phyloP scores from a whole-genome alignment of 2,329 filamentous ascomycete species.

The Aspergillus terreus region DNA sequence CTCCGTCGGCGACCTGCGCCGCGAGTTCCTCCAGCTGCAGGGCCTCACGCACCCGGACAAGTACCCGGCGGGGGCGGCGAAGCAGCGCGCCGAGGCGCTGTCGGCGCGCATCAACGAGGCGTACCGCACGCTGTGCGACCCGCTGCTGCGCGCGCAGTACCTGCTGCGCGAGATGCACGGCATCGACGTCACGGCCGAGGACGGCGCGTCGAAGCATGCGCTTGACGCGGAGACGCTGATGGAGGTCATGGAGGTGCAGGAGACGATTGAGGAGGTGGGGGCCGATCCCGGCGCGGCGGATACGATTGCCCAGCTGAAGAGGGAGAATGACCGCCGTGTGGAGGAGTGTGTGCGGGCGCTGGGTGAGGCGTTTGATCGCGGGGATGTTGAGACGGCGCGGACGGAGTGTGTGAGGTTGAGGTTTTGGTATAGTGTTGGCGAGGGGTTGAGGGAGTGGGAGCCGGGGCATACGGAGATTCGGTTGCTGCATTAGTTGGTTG shows the following conservation, averaged over 20 bases:
- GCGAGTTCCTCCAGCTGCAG: constrained; percentile 85
- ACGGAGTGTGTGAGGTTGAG: constrained; percentile 71
- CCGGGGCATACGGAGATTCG: constrained; percentile 60
- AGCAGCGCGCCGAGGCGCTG: constrained; percentile 67
- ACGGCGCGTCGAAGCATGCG: constrained; percentile 67
- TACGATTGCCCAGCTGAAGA: constrained; percentile 62
- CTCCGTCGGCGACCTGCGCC: constrained; percentile 65
- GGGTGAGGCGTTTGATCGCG: constrained; percentile 61
- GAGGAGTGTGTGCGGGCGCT: constrained; percentile 59
- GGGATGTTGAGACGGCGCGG: constrained; percentile 64
- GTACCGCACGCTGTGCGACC: constrained; percentile 77
- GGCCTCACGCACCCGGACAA: constrained; percentile 46
- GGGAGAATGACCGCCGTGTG: constrained; percentile 67
- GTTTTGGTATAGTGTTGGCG: constrained; percentile 87
- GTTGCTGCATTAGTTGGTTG: constrained; percentile 49
- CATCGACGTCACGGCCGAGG: constrained; percentile 68
- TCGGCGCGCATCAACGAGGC: constrained; percentile 86
- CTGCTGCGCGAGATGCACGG: constrained; percentile 64
- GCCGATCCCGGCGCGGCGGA: constrained; percentile 49
- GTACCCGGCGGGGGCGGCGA: constrained; percentile 46
- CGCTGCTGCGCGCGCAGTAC: constrained; percentile 83
- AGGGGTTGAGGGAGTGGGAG: constrained; percentile 81
- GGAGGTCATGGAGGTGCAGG: constrained; percentile 78
- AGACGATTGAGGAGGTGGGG: constrained; percentile 65
- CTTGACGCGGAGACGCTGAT: constrained; percentile 72